Base-by-base conservation (phyloP, 306 rosid species). In the Begonia peltatifolia region DNA sequence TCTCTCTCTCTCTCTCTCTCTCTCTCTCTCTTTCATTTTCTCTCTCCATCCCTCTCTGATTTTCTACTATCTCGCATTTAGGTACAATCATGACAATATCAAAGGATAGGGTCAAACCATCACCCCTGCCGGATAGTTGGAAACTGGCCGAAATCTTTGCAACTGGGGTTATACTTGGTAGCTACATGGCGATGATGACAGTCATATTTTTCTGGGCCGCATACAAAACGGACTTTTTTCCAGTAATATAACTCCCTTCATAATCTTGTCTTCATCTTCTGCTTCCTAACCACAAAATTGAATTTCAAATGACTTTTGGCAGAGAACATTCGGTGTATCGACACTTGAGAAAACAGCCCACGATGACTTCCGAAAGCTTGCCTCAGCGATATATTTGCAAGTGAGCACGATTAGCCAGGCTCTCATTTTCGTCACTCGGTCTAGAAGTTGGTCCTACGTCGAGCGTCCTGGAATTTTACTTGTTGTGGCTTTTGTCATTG, bases 121-220 rank as follows among this genome's bases (percentile, higher is more conserved):
- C 97, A 59, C 97, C 95, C 51, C 77, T 90, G 55, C 97, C 97
- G 7, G 97, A 90, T 83, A 90, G 95, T 78, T 90, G 97, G 97
- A 90, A 90, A 72, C 79, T 90, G 53, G 60, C 94, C 0, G 97
- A 90, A 74, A 90, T 90, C 74, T 90, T 90, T 67, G 72, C 97
- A 41, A 90, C 97, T 30, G 97, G 97, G 22, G 16, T 90, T 57
- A 71, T 90, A 47, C 97, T 90, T 1, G 97, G 97, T 52, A 76
- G 87, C 72, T 90, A 90, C 85, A 68, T 90, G 80, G 97, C 97
- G 65, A 78, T 90, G 87, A 90, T 90, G 92, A 90, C 97, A 9
- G 97, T 90, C 14, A 90, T 90, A 79, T 90, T 90, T 83, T 90
- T 90, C 63, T 90, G 95, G 95, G 94, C 77, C 38, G 94, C 97